phyloP scores from a whole-genome alignment of 2,329 filamentous ascomycete species.

The Westerdykella aurantiaca region DNA sequence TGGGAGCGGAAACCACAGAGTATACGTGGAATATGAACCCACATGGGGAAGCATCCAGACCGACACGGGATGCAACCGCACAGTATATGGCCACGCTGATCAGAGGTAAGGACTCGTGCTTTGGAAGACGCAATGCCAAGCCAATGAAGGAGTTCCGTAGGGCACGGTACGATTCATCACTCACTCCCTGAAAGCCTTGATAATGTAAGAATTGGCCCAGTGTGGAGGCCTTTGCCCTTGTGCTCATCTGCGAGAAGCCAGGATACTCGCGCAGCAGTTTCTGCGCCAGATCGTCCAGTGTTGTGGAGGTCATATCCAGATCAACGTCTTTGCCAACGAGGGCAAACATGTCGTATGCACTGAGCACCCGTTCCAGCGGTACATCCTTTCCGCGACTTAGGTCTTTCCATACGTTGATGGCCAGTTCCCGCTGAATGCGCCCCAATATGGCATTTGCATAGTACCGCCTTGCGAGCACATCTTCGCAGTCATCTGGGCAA shows the following conservation, averaged over 20 bases:
- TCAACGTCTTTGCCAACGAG: constrained; percentile 68
- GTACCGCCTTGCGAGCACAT: constrained; percentile 73
- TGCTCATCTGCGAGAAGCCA: constrained; percentile 52
- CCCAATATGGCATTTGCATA: constrained; percentile 70
- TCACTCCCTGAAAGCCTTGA: constrained; percentile 64
- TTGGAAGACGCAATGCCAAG: constrained; percentile 64
- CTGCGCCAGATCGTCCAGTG: constrained; percentile 59
- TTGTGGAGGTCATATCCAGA: constrained; percentile 55
- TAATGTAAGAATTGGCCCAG: constrained; percentile 65
- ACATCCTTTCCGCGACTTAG: constrained; percentile 49
- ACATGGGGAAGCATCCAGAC: constrained; percentile 70
- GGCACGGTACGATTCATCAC: constrained; percentile 68
- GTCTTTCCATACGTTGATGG: constrained; percentile 69
- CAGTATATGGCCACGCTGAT: constrained; percentile 86
- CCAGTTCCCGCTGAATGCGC: constrained; percentile 73
- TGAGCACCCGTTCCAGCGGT: constrained; percentile 67
- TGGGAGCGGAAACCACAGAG: constrained; percentile 62
- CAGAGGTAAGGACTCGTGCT: constrained; percentile 76
- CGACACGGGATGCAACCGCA: constrained; percentile 66
- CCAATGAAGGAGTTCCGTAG: constrained; percentile 86
- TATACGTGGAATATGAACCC: constrained; percentile 83
- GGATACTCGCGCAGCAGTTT: constrained; percentile 52
- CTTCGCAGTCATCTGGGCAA: constrained; percentile 55
- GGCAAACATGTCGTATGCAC: constrained; percentile 86
- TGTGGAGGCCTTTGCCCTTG: constrained; percentile 61